Evolutionary conservation across 1,139 yeast species (phyloP).

Genomic region (Wickerhamomyces sp.): DNA sequence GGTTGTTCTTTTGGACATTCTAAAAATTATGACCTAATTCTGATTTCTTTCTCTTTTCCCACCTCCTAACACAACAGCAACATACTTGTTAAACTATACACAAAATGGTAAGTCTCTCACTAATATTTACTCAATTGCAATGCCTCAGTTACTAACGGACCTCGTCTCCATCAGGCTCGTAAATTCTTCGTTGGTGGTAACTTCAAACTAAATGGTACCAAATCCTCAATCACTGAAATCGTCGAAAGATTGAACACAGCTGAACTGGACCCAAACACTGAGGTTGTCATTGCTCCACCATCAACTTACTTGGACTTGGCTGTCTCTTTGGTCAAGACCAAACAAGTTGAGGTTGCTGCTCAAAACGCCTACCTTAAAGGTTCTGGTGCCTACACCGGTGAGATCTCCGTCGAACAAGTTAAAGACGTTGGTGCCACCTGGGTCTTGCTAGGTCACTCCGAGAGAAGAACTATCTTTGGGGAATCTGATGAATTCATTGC

Average conservation of each 20-base stretch:
- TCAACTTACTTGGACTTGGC: slow-evolving; percentile 85
- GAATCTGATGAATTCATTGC: slow-evolving; percentile 92
- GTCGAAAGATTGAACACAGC: slow-evolving; percentile 79
- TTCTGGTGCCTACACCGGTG: slow-evolving; percentile 98
- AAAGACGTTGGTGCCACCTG: slow-evolving; percentile 91
- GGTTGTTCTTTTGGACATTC: too few species aligned
- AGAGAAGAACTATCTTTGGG: slow-evolving; percentile 91
- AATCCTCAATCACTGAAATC: slow-evolving; percentile 76
- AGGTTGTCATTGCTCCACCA: slow-evolving; percentile 96
- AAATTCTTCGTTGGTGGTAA: slow-evolving; percentile 97
- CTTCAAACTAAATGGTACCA: slow-evolving; percentile 98
- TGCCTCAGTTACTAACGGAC: slow-evolving; percentile 1
- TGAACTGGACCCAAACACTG: slow-evolving; percentile 61
- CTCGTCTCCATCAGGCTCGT: slow-evolving; percentile 57
- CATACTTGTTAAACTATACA: background rate
- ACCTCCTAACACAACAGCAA: too few species aligned
- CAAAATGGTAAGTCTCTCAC: slow-evolving; percentile 12
- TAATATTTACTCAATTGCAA: too few species aligned
- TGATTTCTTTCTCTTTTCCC: too few species aligned
- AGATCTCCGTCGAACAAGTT: slow-evolving; percentile 81
- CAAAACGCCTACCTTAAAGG: slow-evolving; percentile 87
- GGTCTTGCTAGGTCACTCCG: slow-evolving; percentile 98
- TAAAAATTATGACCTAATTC: too few species aligned
- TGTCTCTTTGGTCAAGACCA: slow-evolving; percentile 60
- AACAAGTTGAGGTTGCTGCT: slow-evolving; percentile 76